phyloP scores from a whole-genome alignment of 179 eudicot genomes.

The Silene noctiflora region DNA sequence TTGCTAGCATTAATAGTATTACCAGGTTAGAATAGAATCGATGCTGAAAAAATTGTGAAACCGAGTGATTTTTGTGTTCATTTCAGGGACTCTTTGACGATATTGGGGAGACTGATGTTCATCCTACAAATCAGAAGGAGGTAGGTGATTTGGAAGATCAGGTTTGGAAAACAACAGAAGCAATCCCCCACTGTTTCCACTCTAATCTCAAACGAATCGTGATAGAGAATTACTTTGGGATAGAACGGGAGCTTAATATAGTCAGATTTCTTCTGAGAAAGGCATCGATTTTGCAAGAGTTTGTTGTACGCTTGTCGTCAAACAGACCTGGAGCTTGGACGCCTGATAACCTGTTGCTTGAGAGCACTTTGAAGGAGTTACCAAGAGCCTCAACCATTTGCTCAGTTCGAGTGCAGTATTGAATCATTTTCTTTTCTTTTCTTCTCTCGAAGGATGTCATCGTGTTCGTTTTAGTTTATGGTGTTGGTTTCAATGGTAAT shows the following conservation, averaged over 20 bases:
- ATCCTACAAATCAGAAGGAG: not conserved
- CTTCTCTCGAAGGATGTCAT: not conserved
- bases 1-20: no score
- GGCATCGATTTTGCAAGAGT: not conserved
- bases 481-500: no score
- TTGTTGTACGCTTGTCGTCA: not conserved
- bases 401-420: not conserved
- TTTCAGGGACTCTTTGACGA: not conserved
- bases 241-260: not conserved
- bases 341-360: not conserved
- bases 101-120: no score
- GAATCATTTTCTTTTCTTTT: not conserved
- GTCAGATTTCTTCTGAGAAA: not conserved
- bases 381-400: constrained; percentile 1
- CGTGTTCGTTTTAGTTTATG: not conserved
- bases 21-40: no score
- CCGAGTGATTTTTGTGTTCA: not conserved
- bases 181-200: not conserved
- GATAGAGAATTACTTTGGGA: constrained; percentile 3
- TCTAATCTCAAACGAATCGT: not conserved
- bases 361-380: not conserved
- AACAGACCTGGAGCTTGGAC: no score
- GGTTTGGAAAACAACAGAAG: not conserved
- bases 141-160: not conserved
- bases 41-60: not conserved